phyloP scores from a whole-genome alignment of 1,284 basidiomycete species.

The Volvariella volvacea region DNA sequence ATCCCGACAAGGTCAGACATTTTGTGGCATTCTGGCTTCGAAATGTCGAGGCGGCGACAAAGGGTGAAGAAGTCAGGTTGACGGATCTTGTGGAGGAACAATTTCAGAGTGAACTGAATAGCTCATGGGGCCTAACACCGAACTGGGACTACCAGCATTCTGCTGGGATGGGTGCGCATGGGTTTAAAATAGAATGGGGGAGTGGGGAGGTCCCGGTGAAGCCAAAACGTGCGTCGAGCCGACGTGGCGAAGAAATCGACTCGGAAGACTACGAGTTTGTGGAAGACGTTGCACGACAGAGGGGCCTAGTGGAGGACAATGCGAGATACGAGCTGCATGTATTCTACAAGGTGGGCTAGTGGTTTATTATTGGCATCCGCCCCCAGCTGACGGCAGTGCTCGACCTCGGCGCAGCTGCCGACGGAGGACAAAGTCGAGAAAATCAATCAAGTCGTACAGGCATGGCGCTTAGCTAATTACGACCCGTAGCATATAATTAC shows the following conservation, averaged over 20 bases:
- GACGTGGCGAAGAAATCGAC: slow-evolving; percentile 3
- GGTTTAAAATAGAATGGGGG: not conserved
- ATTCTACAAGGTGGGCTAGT: slow-evolving; percentile 41
- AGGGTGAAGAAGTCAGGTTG: slow-evolving; percentile 37
- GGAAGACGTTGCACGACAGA: slow-evolving; percentile 38
- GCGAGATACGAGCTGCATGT: slow-evolving; percentile 34
- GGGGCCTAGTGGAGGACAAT: slow-evolving; percentile 28
- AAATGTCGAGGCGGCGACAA: slow-evolving; percentile 44
- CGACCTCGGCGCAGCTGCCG: slow-evolving; percentile 48
- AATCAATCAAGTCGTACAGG: slow-evolving; percentile 17
- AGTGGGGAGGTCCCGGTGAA: not conserved
- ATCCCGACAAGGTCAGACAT: slow-evolving; percentile 37
- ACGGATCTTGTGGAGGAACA: slow-evolving; percentile 36
- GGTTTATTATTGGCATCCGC: slow-evolving; percentile 2
- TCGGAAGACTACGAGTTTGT: slow-evolving; percentile 33
- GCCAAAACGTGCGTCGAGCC: not conserved
- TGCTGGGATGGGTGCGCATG: slow-evolving; percentile 2
- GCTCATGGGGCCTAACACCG: slow-evolving; percentile 16
- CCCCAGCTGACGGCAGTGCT: slow-evolving; percentile 1
- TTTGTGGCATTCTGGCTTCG: slow-evolving; percentile 50
- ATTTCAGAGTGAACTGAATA: slow-evolving; percentile 17
- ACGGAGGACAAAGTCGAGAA: slow-evolving; percentile 44
- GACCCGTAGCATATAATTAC: not conserved
- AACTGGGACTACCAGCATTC: slow-evolving; percentile 4
- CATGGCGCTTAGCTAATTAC: not conserved